Conservation (phyloP, 164 flowering plant genomes). For the Warburgia ugandensis region DNA sequence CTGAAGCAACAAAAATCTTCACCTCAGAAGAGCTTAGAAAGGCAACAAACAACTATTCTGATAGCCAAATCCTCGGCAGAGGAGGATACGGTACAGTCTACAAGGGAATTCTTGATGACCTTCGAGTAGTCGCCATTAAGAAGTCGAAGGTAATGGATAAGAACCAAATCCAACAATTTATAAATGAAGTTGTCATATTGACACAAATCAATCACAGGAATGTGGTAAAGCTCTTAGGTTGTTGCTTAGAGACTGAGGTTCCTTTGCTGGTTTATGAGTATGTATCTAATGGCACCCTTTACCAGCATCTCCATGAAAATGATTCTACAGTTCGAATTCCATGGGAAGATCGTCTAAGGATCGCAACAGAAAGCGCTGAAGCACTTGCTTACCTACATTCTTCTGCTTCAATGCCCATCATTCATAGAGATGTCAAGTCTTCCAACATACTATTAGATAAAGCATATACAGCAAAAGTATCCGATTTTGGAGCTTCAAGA, state of each 20-base stretch:
- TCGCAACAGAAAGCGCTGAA: slow-evolving; percentile 22
- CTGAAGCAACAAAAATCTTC: slow-evolving; percentile 4
- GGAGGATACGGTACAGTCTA: slow-evolving; percentile 17
- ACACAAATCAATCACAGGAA: slow-evolving; percentile 21
- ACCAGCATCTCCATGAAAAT: slow-evolving; percentile 9
- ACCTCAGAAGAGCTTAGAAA: slow-evolving; percentile 9
- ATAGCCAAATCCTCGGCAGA: slow-evolving; percentile 6
- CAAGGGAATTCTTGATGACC: slow-evolving; percentile 12
- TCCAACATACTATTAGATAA: slow-evolving; percentile 29
- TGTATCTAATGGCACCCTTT: slow-evolving; percentile 19
- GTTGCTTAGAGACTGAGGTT: slow-evolving; percentile 23
- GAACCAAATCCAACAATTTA: slow-evolving; percentile 19
- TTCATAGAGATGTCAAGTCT: slow-evolving; percentile 34
- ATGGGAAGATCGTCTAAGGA: slow-evolving; percentile 21
- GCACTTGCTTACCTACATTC: slow-evolving; percentile 29
- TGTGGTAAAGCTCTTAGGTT: slow-evolving; percentile 22
- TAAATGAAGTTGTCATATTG: slow-evolving; percentile 17
- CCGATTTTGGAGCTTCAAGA: slow-evolving; percentile 35
- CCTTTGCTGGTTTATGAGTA: slow-evolving; percentile 22
- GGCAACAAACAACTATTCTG: slow-evolving; percentile 12
- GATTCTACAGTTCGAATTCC: slow-evolving; percentile 6
- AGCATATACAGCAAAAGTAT: slow-evolving; percentile 22
- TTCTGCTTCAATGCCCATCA: slow-evolving; percentile 22
- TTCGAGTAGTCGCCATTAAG: slow-evolving; percentile 14
- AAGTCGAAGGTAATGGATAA: slow-evolving; percentile 18